Conservation (phyloP, 1,139 yeast genomes). For the Zhuliangozyma blackwelliae region DNA sequence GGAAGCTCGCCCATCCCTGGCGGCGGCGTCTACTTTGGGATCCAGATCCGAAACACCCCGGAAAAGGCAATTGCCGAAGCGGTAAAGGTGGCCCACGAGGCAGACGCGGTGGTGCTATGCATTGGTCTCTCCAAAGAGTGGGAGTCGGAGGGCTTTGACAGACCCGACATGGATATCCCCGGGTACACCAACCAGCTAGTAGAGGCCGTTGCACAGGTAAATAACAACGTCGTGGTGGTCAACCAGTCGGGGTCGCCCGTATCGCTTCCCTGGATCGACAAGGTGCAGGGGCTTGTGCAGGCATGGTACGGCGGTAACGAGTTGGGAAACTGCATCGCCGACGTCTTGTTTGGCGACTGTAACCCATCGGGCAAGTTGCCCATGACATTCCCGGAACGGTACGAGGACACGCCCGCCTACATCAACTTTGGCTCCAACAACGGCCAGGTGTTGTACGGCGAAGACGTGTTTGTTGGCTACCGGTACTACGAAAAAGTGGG, state of each 20-base stretch:
- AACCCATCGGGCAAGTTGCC: slow-evolving; percentile 64
- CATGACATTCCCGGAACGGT: slow-evolving; percentile 51
- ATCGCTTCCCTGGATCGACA: slow-evolving; percentile 46
- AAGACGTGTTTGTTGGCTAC: slow-evolving; percentile 51
- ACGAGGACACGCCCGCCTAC: slow-evolving; percentile 48
- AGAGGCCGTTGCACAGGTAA: slow-evolving; percentile 35
- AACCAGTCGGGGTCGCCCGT: slow-evolving; percentile 59
- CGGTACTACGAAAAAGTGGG: slow-evolving; percentile 53
- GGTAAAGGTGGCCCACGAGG: slow-evolving; percentile 14
- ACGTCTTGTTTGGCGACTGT: slow-evolving; percentile 50
- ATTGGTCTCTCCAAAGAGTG: slow-evolving; percentile 29
- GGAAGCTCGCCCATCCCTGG: slow-evolving; percentile 7
- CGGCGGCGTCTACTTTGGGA: slow-evolving; percentile 23
- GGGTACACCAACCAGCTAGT: slow-evolving; percentile 41
- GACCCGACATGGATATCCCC: slow-evolving; percentile 32
- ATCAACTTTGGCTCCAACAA: slow-evolving; percentile 39
- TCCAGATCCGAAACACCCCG: slow-evolving; percentile 11
- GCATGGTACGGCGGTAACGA: slow-evolving; percentile 31
- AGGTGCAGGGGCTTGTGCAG: slow-evolving; percentile 42
- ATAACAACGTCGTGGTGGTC: slow-evolving; percentile 45
- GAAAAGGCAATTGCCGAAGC: slow-evolving; percentile 37
- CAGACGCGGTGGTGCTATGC: slow-evolving; percentile 33
- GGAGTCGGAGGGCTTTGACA: slow-evolving; percentile 26
- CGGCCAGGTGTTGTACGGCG: slow-evolving; percentile 39
- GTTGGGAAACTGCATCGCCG: slow-evolving; percentile 29